Evolutionary conservation across 306 rosid genomes (phyloP).

Genomic region (Cucurbita argyrosperma): DNA sequence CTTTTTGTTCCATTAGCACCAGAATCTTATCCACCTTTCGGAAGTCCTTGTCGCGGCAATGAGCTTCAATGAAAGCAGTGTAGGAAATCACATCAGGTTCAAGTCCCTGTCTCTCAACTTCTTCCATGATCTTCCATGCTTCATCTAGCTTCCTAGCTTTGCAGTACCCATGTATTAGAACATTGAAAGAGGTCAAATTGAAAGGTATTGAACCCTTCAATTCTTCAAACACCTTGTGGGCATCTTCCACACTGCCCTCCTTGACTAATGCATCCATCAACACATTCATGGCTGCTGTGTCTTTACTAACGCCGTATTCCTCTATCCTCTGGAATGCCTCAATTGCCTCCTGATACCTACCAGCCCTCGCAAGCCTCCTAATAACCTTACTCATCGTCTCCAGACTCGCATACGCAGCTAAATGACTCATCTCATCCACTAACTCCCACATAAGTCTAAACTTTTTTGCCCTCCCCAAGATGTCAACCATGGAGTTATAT

Average conservation of each 20-base stretch:
- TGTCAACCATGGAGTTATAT: slow-evolving; percentile 37
- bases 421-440: slow-evolving; percentile 42
- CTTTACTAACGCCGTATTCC: slow-evolving; percentile 32
- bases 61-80: slow-evolving; percentile 38
- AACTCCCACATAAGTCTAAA: slow-evolving; percentile 41
- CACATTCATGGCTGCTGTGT: slow-evolving; percentile 30
- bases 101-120: slow-evolving; percentile 45
- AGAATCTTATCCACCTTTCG: slow-evolving; percentile 41
- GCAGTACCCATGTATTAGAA: slow-evolving; percentile 77
- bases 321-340: slow-evolving; percentile 44
- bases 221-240: slow-evolving; percentile 38
- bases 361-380: slow-evolving; percentile 45
- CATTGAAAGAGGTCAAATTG: slow-evolving; percentile 33
- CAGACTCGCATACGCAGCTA: slow-evolving; percentile 33
- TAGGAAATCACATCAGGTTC: slow-evolving; percentile 45
- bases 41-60: slow-evolving; percentile 50
- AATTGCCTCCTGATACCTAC: slow-evolving; percentile 25
- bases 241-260: slow-evolving; percentile 48
- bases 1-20: slow-evolving; percentile 39
- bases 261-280: slow-evolving; percentile 45
- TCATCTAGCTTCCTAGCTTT: slow-evolving; percentile 34
- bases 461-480: slow-evolving; percentile 36
- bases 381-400: slow-evolving; percentile 46
- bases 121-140: slow-evolving; percentile 50
- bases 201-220: slow-evolving; percentile 31